phyloP scores from a whole-genome alignment of 2,329 filamentous ascomycete species.

The Neofusicoccum kwambonambiense region DNA sequence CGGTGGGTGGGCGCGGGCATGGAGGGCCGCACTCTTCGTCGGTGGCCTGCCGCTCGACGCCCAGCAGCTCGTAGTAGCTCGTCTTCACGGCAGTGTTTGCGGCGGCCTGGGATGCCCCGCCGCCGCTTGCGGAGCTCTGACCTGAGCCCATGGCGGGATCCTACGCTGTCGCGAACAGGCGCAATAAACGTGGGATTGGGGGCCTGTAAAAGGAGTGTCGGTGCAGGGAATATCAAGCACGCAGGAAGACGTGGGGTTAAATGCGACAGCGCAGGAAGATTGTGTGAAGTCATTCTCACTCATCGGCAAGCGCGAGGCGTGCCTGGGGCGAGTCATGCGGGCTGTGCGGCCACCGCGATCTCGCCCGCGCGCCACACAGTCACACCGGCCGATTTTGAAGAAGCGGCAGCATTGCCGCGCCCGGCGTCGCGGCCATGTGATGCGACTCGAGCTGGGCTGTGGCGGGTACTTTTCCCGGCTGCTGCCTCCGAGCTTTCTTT shows the following conservation, averaged over 20 bases:
- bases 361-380: constrained; percentile 2
- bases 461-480: background rate
- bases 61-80: constrained; percentile 84
- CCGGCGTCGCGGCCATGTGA: background rate
- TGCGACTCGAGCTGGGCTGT: background rate
- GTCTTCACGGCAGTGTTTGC: constrained; percentile 54
- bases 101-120: constrained; percentile 21
- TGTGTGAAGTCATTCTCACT: background rate
- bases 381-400: background rate
- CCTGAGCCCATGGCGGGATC: constrained; percentile 43
- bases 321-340: background rate
- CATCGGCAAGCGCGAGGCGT: background rate
- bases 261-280: background rate
- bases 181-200: background rate
- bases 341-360: background rate
- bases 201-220: background rate
- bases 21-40: constrained; percentile 69
- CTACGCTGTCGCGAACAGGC: background rate
- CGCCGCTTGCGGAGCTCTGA: constrained; percentile 41
- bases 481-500: background rate
- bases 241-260: too few relatives aligned
- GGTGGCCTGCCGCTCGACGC: constrained; percentile 67
- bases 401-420: background rate
- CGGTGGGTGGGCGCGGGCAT: background rate
- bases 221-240: background rate